phyloP scores from a whole-genome alignment of 495 filamentous ascomycete genomes.

The Trichoderma parareesei region DNA sequence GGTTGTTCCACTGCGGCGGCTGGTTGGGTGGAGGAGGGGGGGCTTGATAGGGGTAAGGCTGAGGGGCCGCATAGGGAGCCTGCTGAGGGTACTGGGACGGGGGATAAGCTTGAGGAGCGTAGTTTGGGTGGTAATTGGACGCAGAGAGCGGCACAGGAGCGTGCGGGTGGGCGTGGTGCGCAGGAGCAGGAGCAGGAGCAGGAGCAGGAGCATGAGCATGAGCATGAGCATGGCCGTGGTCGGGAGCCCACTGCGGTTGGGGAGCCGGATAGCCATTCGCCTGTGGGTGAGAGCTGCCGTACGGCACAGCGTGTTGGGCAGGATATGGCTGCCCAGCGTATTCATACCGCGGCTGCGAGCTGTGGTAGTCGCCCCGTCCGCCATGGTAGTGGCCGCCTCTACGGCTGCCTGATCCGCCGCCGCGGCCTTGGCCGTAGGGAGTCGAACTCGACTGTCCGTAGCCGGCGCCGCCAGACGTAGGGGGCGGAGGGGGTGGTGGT shows the following conservation, averaged over 20 bases:
- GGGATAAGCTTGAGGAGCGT: slow-evolving; percentile 41
- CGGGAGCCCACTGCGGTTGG: slow-evolving; percentile 29
- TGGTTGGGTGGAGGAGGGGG: slow-evolving; percentile 11
- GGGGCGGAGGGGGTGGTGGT: slow-evolving; percentile 47
- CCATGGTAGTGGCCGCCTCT: slow-evolving; percentile 27
- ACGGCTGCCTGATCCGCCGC: slow-evolving; percentile 24
- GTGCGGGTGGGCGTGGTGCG: slow-evolving; percentile 20
- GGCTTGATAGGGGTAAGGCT: slow-evolving; percentile 24
- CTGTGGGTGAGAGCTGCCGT: slow-evolving; percentile 24
- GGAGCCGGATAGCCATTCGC: slow-evolving; percentile 11
- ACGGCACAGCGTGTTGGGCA: slow-evolving; percentile 19
- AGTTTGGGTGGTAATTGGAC: slow-evolving; percentile 44
- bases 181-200: neutral
- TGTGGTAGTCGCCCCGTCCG: slow-evolving; percentile 23
- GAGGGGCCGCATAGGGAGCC: slow-evolving; percentile 25
- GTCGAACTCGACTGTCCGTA: slow-evolving; percentile 16
- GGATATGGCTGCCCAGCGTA: slow-evolving; percentile 20
- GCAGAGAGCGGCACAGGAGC: slow-evolving; percentile 31
- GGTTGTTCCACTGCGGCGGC: slow-evolving; percentile 18
- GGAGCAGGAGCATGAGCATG: neutral
- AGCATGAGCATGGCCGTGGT: slow-evolving; percentile 18
- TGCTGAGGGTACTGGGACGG: slow-evolving; percentile 24
- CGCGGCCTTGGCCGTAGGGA: slow-evolving; percentile 24
- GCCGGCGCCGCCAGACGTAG: slow-evolving; percentile 23
- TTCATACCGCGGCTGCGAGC: slow-evolving; percentile 7